Percentiles rank a stretch among this genome's conserved stretches.
phyloP scores from a whole-genome alignment of 2,329 filamentous ascomycete genomes.

The Fusarium paranaense region DNA sequence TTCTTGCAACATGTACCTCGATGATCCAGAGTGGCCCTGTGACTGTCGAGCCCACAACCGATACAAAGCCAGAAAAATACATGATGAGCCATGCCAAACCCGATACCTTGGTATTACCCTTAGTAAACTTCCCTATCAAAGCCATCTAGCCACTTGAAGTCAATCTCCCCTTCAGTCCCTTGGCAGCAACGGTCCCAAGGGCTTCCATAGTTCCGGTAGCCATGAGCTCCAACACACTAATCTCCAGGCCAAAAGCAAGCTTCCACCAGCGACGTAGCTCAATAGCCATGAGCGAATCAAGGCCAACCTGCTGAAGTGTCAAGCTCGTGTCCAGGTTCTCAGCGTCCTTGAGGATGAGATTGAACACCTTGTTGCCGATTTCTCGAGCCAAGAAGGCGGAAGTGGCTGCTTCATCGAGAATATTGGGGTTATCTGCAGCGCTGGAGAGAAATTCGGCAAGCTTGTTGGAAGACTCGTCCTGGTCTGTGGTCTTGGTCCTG shows the following conservation, averaged over 20 bases:
- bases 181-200: background rate
- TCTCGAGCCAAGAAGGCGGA: background rate
- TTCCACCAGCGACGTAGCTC: constrained; percentile 7
- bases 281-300: constrained; percentile 4
- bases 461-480: background rate
- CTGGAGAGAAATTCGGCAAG: background rate
- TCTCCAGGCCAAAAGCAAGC: background rate
- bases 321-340: constrained; percentile 4
- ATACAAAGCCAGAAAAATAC: background rate
- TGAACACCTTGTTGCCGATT: constrained; percentile 1
- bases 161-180: background rate
- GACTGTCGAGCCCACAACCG: background rate
- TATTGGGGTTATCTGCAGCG: background rate
- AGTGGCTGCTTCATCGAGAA: background rate
- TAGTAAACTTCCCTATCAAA: background rate
- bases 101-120: background rate
- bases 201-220: background rate
- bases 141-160: background rate
- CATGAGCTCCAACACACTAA: constrained; percentile 2
- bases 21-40: background rate
- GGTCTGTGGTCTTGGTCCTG: background rate
- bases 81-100: background rate
- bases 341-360: background rate
- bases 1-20: background rate
- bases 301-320: background rate